Percentiles rank a stretch among this genome's conserved stretches.
Conservation (phyloP, 2,329 filamentous ascomycete species). For the Sporothrix mexicana region DNA sequence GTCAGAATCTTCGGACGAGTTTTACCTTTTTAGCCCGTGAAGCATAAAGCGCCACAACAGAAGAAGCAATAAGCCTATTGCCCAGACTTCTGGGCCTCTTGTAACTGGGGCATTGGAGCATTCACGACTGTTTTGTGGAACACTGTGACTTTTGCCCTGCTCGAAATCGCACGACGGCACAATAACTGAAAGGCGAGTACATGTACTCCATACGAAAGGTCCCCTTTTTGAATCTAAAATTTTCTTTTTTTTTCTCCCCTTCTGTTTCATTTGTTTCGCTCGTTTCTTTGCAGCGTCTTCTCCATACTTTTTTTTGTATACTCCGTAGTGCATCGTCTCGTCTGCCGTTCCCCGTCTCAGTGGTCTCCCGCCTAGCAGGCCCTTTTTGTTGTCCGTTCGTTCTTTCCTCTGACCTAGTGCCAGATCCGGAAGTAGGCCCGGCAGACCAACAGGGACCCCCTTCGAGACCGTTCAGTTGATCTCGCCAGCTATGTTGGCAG, state of each 20-base stretch:
- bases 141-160: no score
- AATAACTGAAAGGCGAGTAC: no score
- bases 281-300: not conserved
- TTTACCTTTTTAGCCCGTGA: conserved; percentile 3
- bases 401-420: not conserved
- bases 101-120: no score
- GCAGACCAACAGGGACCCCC: not conserved
- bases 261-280: not conserved
- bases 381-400: not conserved
- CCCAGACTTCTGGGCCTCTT: no score
- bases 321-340: not conserved
- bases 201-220: not conserved
- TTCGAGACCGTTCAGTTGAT: not conserved
- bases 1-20: conserved; percentile 13
- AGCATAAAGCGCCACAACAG: not conserved
- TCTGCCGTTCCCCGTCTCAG: not conserved
- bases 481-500: not conserved
- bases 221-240: not conserved
- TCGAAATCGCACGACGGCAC: no score
- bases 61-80: no score
- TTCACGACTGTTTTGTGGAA: no score
- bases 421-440: conserved; percentile 20
- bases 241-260: not conserved
- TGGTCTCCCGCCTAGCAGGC: conserved; percentile 10
- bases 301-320: not conserved